phyloP scores from a whole-genome alignment of 2,329 filamentous ascomycete species.

The Lachnellula occidentalis region DNA sequence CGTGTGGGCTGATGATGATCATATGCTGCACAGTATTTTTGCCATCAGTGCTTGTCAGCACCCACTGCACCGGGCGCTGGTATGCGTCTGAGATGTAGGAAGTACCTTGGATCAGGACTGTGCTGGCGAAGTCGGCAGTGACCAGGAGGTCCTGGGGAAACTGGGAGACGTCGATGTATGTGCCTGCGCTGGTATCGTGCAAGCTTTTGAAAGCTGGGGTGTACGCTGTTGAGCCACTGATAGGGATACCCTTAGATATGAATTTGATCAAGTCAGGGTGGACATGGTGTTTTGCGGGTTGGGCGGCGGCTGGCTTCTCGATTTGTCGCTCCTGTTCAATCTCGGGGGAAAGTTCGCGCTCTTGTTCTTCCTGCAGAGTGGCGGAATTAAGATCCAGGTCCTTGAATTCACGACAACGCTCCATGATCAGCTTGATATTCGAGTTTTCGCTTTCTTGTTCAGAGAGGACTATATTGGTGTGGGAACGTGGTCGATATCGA shows the following conservation, averaged over 20 bases:
- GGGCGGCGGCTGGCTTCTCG: constrained; percentile 39
- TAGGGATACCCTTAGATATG: constrained; percentile 33
- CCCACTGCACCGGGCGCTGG: constrained; percentile 48
- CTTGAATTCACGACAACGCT: constrained; percentile 35
- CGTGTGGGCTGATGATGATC: constrained; percentile 49
- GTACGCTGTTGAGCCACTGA: constrained; percentile 30
- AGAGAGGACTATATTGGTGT: not conserved
- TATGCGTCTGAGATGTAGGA: constrained; percentile 37
- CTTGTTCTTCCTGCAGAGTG: constrained; percentile 58
- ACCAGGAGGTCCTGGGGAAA: constrained; percentile 39
- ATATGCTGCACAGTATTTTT: constrained; percentile 24
- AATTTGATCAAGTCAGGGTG: constrained; percentile 40
- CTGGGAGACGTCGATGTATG: constrained; percentile 27
- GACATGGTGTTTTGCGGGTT: constrained; percentile 37
- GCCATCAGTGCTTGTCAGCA: constrained; percentile 35
- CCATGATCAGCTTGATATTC: constrained; percentile 20
- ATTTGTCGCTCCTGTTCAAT: constrained; percentile 54
- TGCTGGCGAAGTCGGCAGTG: constrained; percentile 45
- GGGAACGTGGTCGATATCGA: constrained; percentile 39
- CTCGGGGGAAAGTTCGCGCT: constrained; percentile 62
- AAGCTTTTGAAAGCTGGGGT: constrained; percentile 43
- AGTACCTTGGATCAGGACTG: constrained; percentile 30
- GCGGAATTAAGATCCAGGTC: constrained; percentile 30
- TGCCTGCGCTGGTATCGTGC: constrained; percentile 35
- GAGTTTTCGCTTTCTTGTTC: no score